Base-by-base conservation (phyloP, 495 filamentous ascomycete species). In the Chlorociboria aeruginascens region DNA sequence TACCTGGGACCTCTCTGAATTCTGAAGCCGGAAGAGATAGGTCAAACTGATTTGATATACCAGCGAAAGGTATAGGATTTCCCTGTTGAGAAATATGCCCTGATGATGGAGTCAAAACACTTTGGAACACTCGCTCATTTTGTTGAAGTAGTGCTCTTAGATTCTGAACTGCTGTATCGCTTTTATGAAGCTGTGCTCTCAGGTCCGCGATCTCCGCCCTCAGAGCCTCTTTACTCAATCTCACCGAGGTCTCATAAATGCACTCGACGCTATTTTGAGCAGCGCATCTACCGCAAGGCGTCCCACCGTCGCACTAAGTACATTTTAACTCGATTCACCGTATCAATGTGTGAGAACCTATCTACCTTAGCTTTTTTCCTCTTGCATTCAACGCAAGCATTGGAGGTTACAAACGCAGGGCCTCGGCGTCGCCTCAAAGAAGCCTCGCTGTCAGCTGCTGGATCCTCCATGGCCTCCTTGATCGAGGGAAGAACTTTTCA, bases 281-380 rank as follows among this genome's bases (percentile, higher is more conserved):
- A 38, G 60, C 64, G 58, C 74, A 77, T 30, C 74, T 63, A 30
- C 62, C 61, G 35, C 74, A 77, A 7, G 74, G 74, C 12, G 54
- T 66, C 39, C 72, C 60, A 11, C 74, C 74, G 47, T 77, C 74
- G 51, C 74, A 77, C 67, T 74, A 39, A n/a, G n/a, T n/a, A n/a
- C n/a, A n/a, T n/a, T n/a, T n/a, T n/a, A n/a, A n/a, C n/a, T n/a
- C n/a, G n/a, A n/a, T n/a, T n/a, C n/a, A n/a, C n/a, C n/a, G n/a
- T n/a, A n/a, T n/a, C n/a, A n/a, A n/a, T n/a, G n/a, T n/a, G n/a
- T n/a, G n/a, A n/a, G n/a, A n/a, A n/a, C n/a, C n/a, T n/a, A n/a
- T n/a, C n/a, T n/a, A n/a, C n/a, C 1, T 30, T 28, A 4, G 29
- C 30, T 36, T 14, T 46, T 11, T 32, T 42, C 40, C 14, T 16